These are phyloP conservation scores for Kurtzmaniella fragi DNA, from an alignment of 805 yeast genomes.

Conservation along the genomic window DNA sequence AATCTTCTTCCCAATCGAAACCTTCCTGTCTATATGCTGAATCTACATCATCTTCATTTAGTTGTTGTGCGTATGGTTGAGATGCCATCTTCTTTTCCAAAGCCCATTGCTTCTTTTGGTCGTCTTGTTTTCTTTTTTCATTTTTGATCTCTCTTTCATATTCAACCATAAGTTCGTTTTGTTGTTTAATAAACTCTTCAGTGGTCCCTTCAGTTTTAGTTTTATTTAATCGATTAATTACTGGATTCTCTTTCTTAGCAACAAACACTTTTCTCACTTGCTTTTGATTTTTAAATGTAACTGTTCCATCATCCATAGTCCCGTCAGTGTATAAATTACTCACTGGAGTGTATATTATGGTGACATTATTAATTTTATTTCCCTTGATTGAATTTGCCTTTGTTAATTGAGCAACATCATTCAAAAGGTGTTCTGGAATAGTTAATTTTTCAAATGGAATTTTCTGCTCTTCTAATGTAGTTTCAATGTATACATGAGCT, in stretches of 20 bases:
- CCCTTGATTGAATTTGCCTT: conserved; percentile 76
- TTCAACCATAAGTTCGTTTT: conserved; percentile 22
- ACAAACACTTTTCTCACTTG: conserved; percentile 50
- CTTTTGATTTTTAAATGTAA: conserved; percentile 59
- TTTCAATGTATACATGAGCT: conserved; percentile 69
- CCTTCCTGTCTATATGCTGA: conserved; percentile 27
- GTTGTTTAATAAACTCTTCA: conserved; percentile 36
- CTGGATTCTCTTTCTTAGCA: conserved; percentile 50
- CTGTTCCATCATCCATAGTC: conserved; percentile 76
- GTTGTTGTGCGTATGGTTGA: conserved; percentile 31
- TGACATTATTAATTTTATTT: conserved; percentile 60
- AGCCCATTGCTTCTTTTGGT: conserved; percentile 31
- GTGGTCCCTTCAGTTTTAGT: conserved; percentile 55
- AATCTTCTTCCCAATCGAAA: conserved; percentile 36
- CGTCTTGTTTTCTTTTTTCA: conserved; percentile 35
- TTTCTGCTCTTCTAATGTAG: conserved; percentile 43
- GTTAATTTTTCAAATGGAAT: conserved; percentile 40
- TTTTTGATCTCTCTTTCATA: conserved; percentile 18
- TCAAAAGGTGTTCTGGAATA: conserved; percentile 41
- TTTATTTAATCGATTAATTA: conserved; percentile 59
- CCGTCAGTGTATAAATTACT: conserved; percentile 61
- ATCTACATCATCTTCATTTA: conserved; percentile 26
- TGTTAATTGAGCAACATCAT: conserved; percentile 59
- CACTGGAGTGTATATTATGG: conserved; percentile 72
- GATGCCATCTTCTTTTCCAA: conserved; percentile 32